These are phyloP conservation scores for Cryptococcus deneoformans DNA, from an alignment of 1,284 basidiomycete genomes.

Conservation along the genomic window DNA sequence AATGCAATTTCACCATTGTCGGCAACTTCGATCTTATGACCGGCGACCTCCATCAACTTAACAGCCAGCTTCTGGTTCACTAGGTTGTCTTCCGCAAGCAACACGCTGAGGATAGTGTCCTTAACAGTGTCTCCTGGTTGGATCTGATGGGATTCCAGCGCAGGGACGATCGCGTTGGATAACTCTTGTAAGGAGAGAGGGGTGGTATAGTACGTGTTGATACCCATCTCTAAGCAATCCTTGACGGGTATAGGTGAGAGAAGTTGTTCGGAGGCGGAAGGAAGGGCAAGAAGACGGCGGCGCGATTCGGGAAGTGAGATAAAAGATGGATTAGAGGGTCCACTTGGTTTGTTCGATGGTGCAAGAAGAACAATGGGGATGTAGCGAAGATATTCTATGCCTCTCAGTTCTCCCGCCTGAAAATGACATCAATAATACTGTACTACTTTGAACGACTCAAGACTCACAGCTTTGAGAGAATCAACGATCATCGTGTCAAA, in stretches of 20 bases:
- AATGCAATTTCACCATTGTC: constrained; percentile 78
- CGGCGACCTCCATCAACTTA: constrained; percentile 95
- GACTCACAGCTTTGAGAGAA: constrained; percentile 75
- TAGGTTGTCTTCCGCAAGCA: constrained; percentile 97
- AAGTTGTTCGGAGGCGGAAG: constrained; percentile 37
- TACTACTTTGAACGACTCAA: not conserved
- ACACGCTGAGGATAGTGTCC: constrained; percentile 86
- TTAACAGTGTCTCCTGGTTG: constrained; percentile 75
- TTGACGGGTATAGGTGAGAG: constrained; percentile 49
- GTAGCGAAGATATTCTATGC: constrained; percentile 91
- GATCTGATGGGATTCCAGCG: constrained; percentile 88
- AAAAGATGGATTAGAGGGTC: constrained; percentile 42
- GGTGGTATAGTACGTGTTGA: constrained; percentile 62
- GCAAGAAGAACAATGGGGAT: constrained; percentile 96
- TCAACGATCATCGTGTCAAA: constrained; percentile 97
- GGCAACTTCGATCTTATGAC: constrained; percentile 93
- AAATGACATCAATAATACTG: constrained; percentile 3
- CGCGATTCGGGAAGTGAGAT: constrained; percentile 44
- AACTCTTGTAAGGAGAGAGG: constrained; percentile 87
- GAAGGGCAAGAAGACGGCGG: constrained; percentile 42
- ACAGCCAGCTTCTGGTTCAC: constrained; percentile 93
- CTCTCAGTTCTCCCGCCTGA: constrained; percentile 82
- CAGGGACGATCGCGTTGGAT: constrained; percentile 86
- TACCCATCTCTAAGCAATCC: constrained; percentile 50
- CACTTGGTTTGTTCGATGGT: constrained; percentile 50